phyloP scores from a whole-genome alignment of 345 rosid species.

The Eucalyptus curtisii region DNA sequence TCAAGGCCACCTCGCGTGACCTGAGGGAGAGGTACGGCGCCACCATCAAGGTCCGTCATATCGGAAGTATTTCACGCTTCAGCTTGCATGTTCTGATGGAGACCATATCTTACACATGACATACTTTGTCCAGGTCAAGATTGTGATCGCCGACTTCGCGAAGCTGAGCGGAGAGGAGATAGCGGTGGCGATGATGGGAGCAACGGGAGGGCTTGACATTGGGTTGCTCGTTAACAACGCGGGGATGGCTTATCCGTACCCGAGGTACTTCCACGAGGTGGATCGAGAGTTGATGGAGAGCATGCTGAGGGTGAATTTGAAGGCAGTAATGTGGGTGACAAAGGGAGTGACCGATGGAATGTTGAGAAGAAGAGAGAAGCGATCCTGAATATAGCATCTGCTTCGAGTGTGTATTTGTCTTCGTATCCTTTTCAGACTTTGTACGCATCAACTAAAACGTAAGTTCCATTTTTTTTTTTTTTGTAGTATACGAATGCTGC shows the following conservation, averaged over 20 bases:
- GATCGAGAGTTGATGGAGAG: too few relatives aligned
- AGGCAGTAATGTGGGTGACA: constrained; percentile 19
- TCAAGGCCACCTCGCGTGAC: constrained; percentile 5
- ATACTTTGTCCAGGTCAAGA: background rate
- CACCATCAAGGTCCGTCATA: background rate
- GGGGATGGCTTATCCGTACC: too few relatives aligned
- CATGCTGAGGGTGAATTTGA: constrained; percentile 20
- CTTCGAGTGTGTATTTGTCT: background rate
- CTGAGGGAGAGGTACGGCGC: background rate
- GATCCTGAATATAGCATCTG: background rate
- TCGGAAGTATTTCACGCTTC: too few relatives aligned
- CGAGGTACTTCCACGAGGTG: too few relatives aligned
- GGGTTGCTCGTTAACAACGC: too few relatives aligned
- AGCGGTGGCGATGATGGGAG: too few relatives aligned
- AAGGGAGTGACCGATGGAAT: constrained; percentile 15
- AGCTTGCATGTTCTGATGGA: background rate
- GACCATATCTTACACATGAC: too few relatives aligned
- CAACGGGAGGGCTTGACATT: too few relatives aligned
- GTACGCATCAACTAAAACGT: background rate
- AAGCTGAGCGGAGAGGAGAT: too few relatives aligned
- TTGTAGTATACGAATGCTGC: background rate
- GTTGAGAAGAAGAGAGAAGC: constrained; percentile 42
- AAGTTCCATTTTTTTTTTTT: background rate
- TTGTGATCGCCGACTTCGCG: constrained; percentile 9
- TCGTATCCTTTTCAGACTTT: background rate